Base-by-base conservation (phyloP, 768 basidiomycete species). In the Saitozyma podzolica region DNA sequence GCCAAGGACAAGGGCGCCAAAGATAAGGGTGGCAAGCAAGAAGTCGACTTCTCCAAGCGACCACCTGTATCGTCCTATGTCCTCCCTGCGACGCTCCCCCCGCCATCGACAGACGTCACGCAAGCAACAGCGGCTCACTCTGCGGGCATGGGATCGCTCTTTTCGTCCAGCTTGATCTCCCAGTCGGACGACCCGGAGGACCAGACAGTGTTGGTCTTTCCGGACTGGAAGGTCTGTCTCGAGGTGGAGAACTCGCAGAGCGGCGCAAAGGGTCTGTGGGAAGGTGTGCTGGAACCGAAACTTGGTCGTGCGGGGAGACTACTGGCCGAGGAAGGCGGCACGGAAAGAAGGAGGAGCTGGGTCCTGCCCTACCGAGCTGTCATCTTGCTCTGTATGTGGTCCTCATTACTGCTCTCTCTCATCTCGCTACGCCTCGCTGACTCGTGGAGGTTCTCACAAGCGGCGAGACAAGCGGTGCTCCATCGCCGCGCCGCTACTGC, bases 381-480 rank as follows among this genome's bases (percentile, higher is more conserved):
- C 39, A 88, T 99, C 56, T 80, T 97, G 17, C 82, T 99, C 37
- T 99, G 94, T 92, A 78, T 80, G 87, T 83, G 45, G 19, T 45
- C 17, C 29, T 17, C 40, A 16, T 39, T 17, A 29, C 52, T 48
- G 14, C 50, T 40, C 19, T 40, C 50, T 40, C 19, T 40, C 59
- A 49, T 40, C 8, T 29, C 29, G 29, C 37, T 16, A 59, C 7
- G 57, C 20, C 13, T 50, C 39, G 42, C 19, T 49, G 29, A 55
- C 29, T 47, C 41, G 39, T 6, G 8, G 72, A 94, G 92, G 94
- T 78, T 96, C 93, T 2, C 95, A 98, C 81, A 92, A 92, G 81
- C 86, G 85, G 70, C 84, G 94, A 40, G 95, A 97, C 80, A 94
- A 93, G 75, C 86, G 92, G 63, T 99, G 95, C 79, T 85, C 86